Evolutionary conservation across 345 rosid species (phyloP).

Genomic region (Aquilaria yunnanensis): DNA sequence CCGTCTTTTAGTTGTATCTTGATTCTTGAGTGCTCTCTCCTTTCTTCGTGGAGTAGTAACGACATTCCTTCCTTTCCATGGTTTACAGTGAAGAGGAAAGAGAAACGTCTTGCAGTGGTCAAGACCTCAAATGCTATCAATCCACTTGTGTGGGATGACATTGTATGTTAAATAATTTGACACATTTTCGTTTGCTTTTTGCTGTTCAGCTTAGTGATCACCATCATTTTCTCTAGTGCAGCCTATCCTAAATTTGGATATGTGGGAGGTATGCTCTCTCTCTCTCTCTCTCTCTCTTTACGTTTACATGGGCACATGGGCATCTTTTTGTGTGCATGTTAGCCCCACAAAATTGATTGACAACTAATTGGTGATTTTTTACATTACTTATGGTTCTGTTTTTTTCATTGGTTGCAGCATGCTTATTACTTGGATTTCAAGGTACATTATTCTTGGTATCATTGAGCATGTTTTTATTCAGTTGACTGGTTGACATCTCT

Average conservation of each 20-base stretch:
- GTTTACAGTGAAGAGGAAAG: slow-evolving; percentile 73
- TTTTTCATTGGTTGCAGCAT: slow-evolving; percentile 50
- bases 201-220: slow-evolving; percentile 1
- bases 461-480: not conserved
- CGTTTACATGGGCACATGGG: not conserved
- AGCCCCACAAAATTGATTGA: not conserved
- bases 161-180: slow-evolving; percentile 41
- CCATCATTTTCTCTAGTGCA: slow-evolving; percentile 36
- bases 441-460: slow-evolving; percentile 33
- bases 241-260: slow-evolving; percentile 86
- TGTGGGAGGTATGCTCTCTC: slow-evolving; percentile 77
- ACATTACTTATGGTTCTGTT: not conserved
- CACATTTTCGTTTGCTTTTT: not conserved
- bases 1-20: no score
- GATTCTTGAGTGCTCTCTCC: no score
- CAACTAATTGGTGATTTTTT: not conserved
- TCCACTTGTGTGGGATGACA: slow-evolving; percentile 83
- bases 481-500: not conserved
- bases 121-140: slow-evolving; percentile 71
- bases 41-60: no score
- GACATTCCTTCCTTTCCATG: not conserved
- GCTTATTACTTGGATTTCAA: slow-evolving; percentile 89
- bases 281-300: not conserved
- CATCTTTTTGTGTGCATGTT: no score
- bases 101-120: slow-evolving; percentile 58